Evolutionary conservation across 2,329 filamentous ascomycete genomes (phyloP).

Genomic region (Claviceps africana): DNA sequence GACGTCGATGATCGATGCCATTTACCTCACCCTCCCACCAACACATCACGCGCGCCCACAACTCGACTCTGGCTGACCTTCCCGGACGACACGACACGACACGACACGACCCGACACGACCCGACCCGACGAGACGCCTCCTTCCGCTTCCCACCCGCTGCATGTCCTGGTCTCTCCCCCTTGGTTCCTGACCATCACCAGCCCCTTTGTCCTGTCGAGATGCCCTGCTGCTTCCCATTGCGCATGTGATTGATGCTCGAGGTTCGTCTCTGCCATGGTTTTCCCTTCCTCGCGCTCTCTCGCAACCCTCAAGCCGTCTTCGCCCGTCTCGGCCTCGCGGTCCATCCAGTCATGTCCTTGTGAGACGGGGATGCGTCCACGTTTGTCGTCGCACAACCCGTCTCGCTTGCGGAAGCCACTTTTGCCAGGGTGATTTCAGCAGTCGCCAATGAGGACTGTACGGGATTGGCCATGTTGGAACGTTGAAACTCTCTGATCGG

Average conservation of each 20-base stretch:
- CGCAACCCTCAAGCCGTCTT: not conserved
- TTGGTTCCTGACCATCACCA: not conserved
- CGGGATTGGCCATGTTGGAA: not conserved
- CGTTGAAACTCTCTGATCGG: not conserved
- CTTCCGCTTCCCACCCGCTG: too few species aligned
- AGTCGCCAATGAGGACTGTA: not conserved
- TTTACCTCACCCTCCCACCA: too few species aligned
- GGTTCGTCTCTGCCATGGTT: constrained; percentile 1
- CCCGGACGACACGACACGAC: not conserved
- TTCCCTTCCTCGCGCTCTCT: not conserved
- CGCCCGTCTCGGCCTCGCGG: not conserved
- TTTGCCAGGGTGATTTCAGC: not conserved
- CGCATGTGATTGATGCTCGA: not conserved
- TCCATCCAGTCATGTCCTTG: too few species aligned
- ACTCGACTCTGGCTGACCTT: too few species aligned
- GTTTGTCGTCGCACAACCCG: not conserved
- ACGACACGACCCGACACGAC: not conserved
- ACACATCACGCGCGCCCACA: too few species aligned
- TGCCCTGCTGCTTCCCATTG: not conserved
- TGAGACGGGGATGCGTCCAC: too few species aligned
- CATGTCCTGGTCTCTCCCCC: not conserved
- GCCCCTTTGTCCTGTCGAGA: constrained; percentile 1
- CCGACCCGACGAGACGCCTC: not conserved
- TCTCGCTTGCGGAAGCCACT: not conserved
- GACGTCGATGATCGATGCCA: too few species aligned